These are phyloP conservation scores for Cantharellus cinnabarinus DNA, from an alignment of 768 basidiomycete species.

Conservation along the genomic window DNA sequence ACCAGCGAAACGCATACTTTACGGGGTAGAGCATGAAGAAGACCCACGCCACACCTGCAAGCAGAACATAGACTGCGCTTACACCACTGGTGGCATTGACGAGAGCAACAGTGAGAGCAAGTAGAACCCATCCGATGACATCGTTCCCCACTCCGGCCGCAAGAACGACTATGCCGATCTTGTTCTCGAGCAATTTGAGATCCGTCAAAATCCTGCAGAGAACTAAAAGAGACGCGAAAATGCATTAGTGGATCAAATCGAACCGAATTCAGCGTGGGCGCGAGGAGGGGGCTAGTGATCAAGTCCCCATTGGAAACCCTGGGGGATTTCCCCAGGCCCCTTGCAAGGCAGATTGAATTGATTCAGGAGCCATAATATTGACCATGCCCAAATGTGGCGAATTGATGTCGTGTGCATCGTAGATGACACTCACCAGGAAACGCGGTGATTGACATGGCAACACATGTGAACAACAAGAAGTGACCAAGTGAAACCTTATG, in stretches of 20 bases:
- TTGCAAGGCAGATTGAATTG: no score
- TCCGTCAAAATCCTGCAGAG: conserved; percentile 61
- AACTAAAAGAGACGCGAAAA: conserved; percentile 17
- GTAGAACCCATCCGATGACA: conserved; percentile 49
- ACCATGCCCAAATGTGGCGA: no score
- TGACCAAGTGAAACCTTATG: conserved; percentile 43
- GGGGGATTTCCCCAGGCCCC: no score
- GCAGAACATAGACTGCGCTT: conserved; percentile 59
- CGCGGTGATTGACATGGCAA: conserved; percentile 62
- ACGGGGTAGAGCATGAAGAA: conserved; percentile 47
- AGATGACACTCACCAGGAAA: conserved; percentile 26
- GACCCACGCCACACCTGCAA: conserved; percentile 44
- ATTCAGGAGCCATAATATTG: no score
- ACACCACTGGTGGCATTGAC: conserved; percentile 58
- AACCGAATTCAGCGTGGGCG: no score
- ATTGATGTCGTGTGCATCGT: no score
- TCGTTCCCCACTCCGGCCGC: conserved; percentile 68
- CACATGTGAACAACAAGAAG: conserved; percentile 71
- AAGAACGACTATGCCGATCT: conserved; percentile 65
- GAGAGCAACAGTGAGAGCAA: conserved; percentile 67
- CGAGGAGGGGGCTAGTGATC: no score
- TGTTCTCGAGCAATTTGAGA: conserved; percentile 59
- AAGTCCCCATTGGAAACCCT: no score
- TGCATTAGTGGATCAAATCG: neutral
- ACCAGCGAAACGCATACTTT: conserved; percentile 42